Evolutionary conservation across 768 basidiomycete genomes (phyloP), one percentile per base, ranked within the genome.

Genomic region (Agrocybe praecox): DNA sequence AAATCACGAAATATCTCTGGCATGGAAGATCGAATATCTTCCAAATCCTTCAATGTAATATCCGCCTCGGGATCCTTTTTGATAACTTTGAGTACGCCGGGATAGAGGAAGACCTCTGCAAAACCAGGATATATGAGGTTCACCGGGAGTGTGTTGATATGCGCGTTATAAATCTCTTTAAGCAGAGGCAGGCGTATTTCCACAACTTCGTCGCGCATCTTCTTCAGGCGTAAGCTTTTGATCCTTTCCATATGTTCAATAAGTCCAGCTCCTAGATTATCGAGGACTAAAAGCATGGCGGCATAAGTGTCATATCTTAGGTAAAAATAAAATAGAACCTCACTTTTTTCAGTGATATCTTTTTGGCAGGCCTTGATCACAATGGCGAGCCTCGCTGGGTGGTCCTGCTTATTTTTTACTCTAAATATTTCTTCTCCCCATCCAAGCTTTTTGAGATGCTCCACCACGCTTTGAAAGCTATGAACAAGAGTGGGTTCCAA

Each of bases 381-480:
- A 15, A n/a, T 40, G 9, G 45, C 7, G 3, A 32, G 15, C 10
- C 12, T 15, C 17, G 2, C 47, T 32, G 34, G 36, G 43, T 29
- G 43, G 42, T 15, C 40, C n/a, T 23, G 23, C 11, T n/a, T 42
- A 15, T 5, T 10, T 15, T 18, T 14, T 1, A n/a, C 45, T 33
- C 58, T 45, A 23, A 40, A 40, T 8, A 63, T 18, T 11, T 60
- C 62, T 34, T 60, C 44, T 49, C 43, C 52, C 48, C 56, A 56
- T 3, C 56, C 53, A 9, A 55, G 44, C 23, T 49, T 32, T 40
- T 51, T 54, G 10, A 60, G 8, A 10, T 45, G 47, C 1, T 53
- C 22, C 4, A 49, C 7, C 18, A 60, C 17, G 42, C 62, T 51
- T 58, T 19, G 17, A 7, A 14, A 34, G 14, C 33, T 23, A 12